phyloP scores from a whole-genome alignment of 2,329 filamentous ascomycete species.

The Colletotrichum sansevieriae region DNA sequence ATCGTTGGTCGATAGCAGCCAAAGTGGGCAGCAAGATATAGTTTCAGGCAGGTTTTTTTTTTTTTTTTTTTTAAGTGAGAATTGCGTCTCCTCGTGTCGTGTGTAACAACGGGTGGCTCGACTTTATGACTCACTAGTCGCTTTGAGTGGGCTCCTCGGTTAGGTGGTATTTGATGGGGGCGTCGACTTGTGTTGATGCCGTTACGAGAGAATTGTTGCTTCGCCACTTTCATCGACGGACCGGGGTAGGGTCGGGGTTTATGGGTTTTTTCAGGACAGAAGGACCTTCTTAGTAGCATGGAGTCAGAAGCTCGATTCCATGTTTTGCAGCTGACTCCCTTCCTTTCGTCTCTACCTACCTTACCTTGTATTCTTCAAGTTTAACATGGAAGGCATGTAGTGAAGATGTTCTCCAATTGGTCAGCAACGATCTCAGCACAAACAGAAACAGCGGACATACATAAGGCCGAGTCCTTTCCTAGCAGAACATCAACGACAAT shows the following conservation, averaged over 20 bases:
- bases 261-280: too few species aligned
- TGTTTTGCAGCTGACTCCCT: background rate
- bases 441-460: slow-evolving; percentile 1
- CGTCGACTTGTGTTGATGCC: background rate
- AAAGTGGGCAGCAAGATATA: background rate
- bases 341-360: slow-evolving; percentile 2
- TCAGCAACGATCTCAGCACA: slow-evolving; percentile 4
- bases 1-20: background rate
- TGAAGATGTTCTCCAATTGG: slow-evolving; percentile 14
- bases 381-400: slow-evolving; percentile 10
- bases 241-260: too few species aligned
- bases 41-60: background rate
- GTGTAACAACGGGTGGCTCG: background rate
- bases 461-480: slow-evolving; percentile 16
- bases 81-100: slow-evolving; percentile 5
- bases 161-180: background rate
- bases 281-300: too few species aligned
- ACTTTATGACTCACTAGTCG: background rate
- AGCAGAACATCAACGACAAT: background rate
- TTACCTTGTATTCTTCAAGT: background rate
- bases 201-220: too few species aligned
- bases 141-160: background rate
- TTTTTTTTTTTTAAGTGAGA: background rate
- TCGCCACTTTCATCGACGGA: too few species aligned
- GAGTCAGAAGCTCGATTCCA: too few species aligned